These are phyloP conservation scores for Suillus decipiens DNA, from an alignment of 768 basidiomycete genomes.

Conservation along the genomic window DNA sequence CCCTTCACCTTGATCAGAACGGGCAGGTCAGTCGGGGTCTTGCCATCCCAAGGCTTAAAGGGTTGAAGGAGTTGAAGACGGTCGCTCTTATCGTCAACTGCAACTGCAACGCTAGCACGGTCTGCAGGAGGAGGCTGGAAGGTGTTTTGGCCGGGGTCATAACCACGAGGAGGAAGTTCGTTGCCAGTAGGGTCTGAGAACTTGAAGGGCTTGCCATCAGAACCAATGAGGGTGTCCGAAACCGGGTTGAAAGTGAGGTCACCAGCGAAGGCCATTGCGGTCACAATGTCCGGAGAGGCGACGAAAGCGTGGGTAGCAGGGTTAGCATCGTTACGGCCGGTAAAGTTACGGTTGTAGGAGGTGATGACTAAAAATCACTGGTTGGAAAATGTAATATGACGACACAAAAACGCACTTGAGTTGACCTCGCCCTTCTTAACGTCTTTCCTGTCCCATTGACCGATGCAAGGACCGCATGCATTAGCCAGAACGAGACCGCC, in stretches of 20 bases:
- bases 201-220: constrained; percentile 96
- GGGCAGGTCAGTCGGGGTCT: constrained; percentile 86
- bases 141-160: constrained; percentile 95
- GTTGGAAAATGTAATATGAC: constrained; percentile 8
- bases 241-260: constrained; percentile 95
- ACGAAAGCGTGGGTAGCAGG: constrained; percentile 98
- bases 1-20: constrained; percentile 98
- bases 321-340: constrained; percentile 99
- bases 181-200: constrained; percentile 90
- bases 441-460: constrained; percentile 97
- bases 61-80: constrained; percentile 90
- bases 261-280: constrained; percentile 95
- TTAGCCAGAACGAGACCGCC: constrained; percentile 97
- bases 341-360: constrained; percentile 99
- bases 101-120: constrained; percentile 81
- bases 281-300: constrained; percentile 92
- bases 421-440: constrained; percentile 96
- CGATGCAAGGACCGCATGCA: constrained; percentile 98
- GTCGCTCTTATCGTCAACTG: constrained; percentile 81
- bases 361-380: constrained; percentile 72
- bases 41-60: constrained; percentile 91
- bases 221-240: constrained; percentile 82
- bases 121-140: constrained; percentile 94
- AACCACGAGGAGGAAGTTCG: constrained; percentile 94
- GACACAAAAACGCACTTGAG: constrained; percentile 68